Evolutionary conservation across 371 early-diverging fungal species (phyloP).

Genomic region (Mucor ambiguus): DNA sequence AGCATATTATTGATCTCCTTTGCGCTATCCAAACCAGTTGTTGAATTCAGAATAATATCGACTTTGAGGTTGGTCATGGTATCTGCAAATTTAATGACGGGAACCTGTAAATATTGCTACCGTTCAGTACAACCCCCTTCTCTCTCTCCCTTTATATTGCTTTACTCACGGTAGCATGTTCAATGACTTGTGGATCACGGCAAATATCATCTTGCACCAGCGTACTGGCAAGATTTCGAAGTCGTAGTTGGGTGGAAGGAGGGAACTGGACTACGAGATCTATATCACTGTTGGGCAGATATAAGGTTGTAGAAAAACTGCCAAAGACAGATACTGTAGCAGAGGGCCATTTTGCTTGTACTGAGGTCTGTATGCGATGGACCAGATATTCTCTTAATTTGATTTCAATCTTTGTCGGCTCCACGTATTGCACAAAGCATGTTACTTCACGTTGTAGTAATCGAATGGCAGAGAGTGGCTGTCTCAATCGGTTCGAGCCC

Average conservation of each 20-base stretch:
- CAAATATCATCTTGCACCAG: slow-evolving; percentile 28
- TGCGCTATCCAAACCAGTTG: slow-evolving; percentile 69
- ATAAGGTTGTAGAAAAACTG: slow-evolving; percentile 81
- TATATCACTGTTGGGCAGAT: slow-evolving; percentile 78
- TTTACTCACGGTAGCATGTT: slow-evolving; percentile 48
- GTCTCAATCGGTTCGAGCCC: background rate
- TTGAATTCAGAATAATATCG: slow-evolving; percentile 84
- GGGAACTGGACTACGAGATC: slow-evolving; percentile 71
- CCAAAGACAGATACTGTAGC: slow-evolving; percentile 79
- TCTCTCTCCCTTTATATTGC: background rate
- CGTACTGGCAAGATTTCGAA: slow-evolving; percentile 16
- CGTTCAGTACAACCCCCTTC: background rate
- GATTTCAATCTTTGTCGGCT: slow-evolving; percentile 81
- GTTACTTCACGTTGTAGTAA: slow-evolving; percentile 29
- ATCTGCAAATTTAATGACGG: slow-evolving; percentile 91
- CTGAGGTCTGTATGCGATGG: slow-evolving; percentile 55
- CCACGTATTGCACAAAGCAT: slow-evolving; percentile 58
- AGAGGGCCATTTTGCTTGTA: slow-evolving; percentile 41
- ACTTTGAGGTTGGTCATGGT: slow-evolving; percentile 69
- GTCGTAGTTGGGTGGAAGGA: slow-evolving; percentile 1
- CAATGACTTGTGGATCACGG: slow-evolving; percentile 46
- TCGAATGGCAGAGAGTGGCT: slow-evolving; percentile 6
- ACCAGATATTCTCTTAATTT: slow-evolving; percentile 72
- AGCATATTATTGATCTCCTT: slow-evolving; percentile 59
- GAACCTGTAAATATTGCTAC: slow-evolving; percentile 59